Percentiles rank a stretch among this genome's conserved stretches.
These are phyloP conservation scores for Cydonia oblonga DNA, from an alignment of 331 rosid species.

Conservation along the genomic window DNA sequence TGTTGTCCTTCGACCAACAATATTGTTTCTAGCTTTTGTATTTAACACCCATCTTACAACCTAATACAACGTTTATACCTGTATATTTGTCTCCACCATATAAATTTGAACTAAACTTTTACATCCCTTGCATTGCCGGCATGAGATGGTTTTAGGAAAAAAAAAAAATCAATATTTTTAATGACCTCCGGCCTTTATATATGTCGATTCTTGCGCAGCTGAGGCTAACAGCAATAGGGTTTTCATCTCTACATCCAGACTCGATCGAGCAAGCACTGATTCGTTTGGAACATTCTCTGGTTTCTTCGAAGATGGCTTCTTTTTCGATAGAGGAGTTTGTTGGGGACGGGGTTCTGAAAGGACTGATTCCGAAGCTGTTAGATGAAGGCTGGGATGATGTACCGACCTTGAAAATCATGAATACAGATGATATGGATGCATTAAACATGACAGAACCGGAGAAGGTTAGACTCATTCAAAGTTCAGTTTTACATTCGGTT, in stretches of 20 bases:
- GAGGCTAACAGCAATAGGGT: neutral
- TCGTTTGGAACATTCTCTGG: conserved; percentile 5
- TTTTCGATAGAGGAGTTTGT: conserved; percentile 69
- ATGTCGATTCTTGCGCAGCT: neutral
- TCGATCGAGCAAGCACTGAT: neutral
- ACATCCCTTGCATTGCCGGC: conserved; percentile 5
- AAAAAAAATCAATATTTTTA: neutral
- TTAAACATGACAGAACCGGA: conserved; percentile 59
- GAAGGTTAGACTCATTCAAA: conserved; percentile 37
- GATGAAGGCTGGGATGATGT: conserved; percentile 96
- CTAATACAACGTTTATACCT: neutral
- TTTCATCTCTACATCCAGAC: neutral
- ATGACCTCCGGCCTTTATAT: neutral
- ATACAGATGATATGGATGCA: conserved; percentile 61
- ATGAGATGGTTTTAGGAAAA: neutral
- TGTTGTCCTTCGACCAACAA: neutral
- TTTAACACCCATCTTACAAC: neutral
- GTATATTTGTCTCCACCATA: neutral
- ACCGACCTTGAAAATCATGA: conserved; percentile 78
- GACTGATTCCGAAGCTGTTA: conserved; percentile 45
- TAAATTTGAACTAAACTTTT: neutral
- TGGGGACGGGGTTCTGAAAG: conserved; percentile 73
- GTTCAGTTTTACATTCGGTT: neutral
- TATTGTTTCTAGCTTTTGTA: neutral
- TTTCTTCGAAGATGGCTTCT: conserved; percentile 53